Evolutionary conservation across 129 eudicot genomes (phyloP).

Genomic region (Centaurea solstitialis): DNA sequence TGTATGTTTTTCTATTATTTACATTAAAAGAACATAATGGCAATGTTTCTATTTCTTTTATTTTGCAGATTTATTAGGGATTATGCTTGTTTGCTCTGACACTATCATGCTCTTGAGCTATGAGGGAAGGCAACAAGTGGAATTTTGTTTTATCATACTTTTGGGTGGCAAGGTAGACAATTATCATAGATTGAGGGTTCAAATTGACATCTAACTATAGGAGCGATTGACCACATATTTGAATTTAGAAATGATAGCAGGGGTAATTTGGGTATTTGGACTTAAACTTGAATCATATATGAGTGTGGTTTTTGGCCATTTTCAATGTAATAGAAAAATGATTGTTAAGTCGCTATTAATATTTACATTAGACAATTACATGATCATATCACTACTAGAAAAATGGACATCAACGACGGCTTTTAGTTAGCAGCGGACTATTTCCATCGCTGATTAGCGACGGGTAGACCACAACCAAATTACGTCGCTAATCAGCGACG

Average conservation of each 20-base stretch:
- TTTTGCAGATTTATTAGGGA: conserved; percentile 18
- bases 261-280: conserved; percentile 12
- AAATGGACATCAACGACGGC: too few relatives aligned
- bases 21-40: not conserved
- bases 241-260: conserved; percentile 9
- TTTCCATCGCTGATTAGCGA: too few relatives aligned
- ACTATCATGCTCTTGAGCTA: conserved; percentile 11
- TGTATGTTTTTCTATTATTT: not conserved
- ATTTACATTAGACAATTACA: too few relatives aligned
- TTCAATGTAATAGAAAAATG: too few relatives aligned
- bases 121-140: conserved; percentile 14
- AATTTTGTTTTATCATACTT: not conserved
- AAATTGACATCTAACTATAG: conserved; percentile 15
- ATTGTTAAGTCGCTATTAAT: too few relatives aligned
- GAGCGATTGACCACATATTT: conserved; percentile 7
- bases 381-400: too few relatives aligned
- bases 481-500: too few relatives aligned
- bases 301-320: conserved; percentile 4
- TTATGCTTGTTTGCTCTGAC: conserved; percentile 16
- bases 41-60: not conserved
- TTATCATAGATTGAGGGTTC: conserved; percentile 15
- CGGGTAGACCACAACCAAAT: too few relatives aligned
- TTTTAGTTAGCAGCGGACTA: too few relatives aligned
- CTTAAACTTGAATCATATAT: conserved; percentile 4
- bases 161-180: not conserved